Evolutionary conservation across 768 basidiomycete genomes (phyloP).

Genomic region (Lactifluus rugatus): DNA sequence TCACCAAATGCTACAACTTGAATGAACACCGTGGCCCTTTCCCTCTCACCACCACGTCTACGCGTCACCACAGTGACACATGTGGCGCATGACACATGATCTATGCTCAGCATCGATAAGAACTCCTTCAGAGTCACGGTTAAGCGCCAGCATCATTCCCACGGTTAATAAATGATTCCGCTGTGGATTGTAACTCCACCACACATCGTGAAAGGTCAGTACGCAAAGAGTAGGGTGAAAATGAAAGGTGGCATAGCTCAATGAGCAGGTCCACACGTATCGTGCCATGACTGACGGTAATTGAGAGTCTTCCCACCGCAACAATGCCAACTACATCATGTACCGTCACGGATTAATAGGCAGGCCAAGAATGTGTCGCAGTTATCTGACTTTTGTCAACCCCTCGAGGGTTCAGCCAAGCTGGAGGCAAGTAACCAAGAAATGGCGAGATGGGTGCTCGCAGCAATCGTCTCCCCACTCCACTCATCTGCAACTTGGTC

Average conservation of each 20-base stretch:
- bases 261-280: background rate
- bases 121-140: constrained; percentile 4
- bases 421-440: background rate
- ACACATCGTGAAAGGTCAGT: too few relatives aligned
- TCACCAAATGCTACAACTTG: background rate
- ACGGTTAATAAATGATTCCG: background rate
- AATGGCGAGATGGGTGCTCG: background rate
- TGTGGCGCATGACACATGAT: too few relatives aligned
- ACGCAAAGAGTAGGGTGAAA: too few relatives aligned
- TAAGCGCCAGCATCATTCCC: background rate
- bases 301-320: background rate
- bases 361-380: background rate
- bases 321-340: background rate
- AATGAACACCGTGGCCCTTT: background rate
- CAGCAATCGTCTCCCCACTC: background rate
- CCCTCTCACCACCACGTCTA: background rate
- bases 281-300: background rate
- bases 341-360: background rate
- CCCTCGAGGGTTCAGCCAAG: constrained; percentile 9
- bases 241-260: background rate
- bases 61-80: background rate
- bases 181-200: background rate
- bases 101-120: background rate
- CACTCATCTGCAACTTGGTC: background rate
- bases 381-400: background rate